Percentiles rank a stretch among this genome's conserved stretches.
Conservation (phyloP, 1,284 basidiomycete genomes). For the Fomitopsis pinicola region DNA sequence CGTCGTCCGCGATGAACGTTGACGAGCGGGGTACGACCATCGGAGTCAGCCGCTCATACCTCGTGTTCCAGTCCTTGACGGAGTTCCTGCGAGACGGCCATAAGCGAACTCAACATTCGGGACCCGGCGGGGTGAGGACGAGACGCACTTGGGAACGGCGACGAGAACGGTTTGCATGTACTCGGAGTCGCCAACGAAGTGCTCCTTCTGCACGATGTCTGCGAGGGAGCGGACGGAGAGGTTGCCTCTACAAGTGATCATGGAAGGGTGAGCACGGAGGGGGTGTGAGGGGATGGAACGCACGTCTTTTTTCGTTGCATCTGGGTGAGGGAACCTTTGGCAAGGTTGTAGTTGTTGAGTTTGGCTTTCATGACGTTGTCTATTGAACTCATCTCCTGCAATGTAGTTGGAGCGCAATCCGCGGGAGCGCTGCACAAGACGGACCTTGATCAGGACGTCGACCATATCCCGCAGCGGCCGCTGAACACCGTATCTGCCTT, state of each 20-base stretch:
- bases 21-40: slow-evolving; percentile 98
- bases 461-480: slow-evolving; percentile 78
- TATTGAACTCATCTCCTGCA: slow-evolving; percentile 84
- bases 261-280: not conserved
- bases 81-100: slow-evolving; percentile 53
- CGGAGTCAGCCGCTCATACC: slow-evolving; percentile 83
- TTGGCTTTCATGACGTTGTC: slow-evolving; percentile 90
- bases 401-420: slow-evolving; percentile 4
- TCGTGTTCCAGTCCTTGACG: slow-evolving; percentile 84
- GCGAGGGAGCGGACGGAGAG: slow-evolving; percentile 85
- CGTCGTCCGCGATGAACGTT: slow-evolving; percentile 74
- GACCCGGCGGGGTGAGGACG: not conserved
- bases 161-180: slow-evolving; percentile 93
- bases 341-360: slow-evolving; percentile 88
- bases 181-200: slow-evolving; percentile 87
- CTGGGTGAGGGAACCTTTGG: slow-evolving; percentile 90
- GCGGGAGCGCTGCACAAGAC: slow-evolving; percentile 1
- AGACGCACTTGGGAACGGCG: slow-evolving; percentile 85
- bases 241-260: slow-evolving; percentile 71
- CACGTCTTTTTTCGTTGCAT: slow-evolving; percentile 96
- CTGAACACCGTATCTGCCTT: slow-evolving; percentile 81
- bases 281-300: slow-evolving; percentile 5
- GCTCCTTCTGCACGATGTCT: slow-evolving; percentile 81
- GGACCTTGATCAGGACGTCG: slow-evolving; percentile 78
- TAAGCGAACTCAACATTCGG: not conserved